Conservation (phyloP, 306 rosid genomes). For the Castanospermum australe region DNA sequence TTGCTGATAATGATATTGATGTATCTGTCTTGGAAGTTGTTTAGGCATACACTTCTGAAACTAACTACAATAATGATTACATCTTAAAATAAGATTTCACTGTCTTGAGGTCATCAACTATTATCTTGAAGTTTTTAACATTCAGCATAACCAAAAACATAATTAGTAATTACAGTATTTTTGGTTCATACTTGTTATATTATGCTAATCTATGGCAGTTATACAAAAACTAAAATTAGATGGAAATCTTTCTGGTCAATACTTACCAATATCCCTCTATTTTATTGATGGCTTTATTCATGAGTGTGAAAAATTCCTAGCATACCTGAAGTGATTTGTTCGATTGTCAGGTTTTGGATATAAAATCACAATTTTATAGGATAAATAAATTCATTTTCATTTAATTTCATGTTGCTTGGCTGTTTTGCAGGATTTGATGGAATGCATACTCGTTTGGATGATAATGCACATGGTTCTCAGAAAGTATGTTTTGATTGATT, state of each 20-base stretch:
- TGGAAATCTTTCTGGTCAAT: neutral
- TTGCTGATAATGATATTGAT: neutral
- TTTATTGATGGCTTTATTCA: neutral
- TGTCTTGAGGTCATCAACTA: neutral
- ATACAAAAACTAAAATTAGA: neutral
- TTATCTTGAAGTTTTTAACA: neutral
- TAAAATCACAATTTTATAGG: neutral
- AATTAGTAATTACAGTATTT: neutral
- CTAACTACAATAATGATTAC: neutral
- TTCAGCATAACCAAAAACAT: neutral
- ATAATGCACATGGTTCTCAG: conserved; percentile 28
- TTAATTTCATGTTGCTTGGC: neutral
- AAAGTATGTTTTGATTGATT: conserved; percentile 31
- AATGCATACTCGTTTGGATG: conserved; percentile 33
- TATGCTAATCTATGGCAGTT: neutral
- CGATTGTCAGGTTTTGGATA: neutral
- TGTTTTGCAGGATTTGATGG: conserved; percentile 40
- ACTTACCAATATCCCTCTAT: neutral
- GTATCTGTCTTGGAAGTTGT: neutral
- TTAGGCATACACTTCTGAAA: neutral
- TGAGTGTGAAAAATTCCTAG: neutral
- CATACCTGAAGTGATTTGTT: neutral
- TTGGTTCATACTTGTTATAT: neutral
- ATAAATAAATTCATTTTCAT: neutral
- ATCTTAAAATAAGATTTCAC: neutral